These are phyloP conservation scores for Streptanthus diversifolius DNA, from an alignment of 345 rosid species.

Conservation along the genomic window DNA sequence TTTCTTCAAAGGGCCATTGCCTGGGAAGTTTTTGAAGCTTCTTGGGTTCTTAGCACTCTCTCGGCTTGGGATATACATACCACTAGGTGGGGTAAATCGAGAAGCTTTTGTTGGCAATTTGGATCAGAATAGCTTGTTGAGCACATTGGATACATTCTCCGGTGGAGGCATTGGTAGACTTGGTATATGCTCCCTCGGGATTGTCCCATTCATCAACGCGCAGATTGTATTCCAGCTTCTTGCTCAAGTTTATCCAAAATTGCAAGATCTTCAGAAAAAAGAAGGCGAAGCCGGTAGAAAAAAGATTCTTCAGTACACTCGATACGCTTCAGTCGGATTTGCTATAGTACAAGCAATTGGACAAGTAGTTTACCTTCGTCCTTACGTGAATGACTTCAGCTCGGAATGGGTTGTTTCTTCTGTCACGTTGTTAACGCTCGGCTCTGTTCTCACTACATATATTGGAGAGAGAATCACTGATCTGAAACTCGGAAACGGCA, in stretches of 20 bases:
- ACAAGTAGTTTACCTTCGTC: conserved; percentile 86
- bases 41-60: conserved; percentile 81
- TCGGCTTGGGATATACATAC: conserved; percentile 87
- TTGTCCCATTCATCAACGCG: conserved; percentile 94
- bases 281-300: conserved; percentile 99
- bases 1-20: conserved; percentile 90
- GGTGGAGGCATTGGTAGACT: conserved; percentile 98
- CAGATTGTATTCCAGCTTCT: conserved; percentile 98
- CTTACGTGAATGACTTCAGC: conserved; percentile 85
- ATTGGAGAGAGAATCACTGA: conserved; percentile 89
- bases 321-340: conserved; percentile 92
- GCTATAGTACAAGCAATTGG: conserved; percentile 93
- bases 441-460: conserved; percentile 81
- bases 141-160: conserved; percentile 93
- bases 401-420: conserved; percentile 84
- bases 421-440: conserved; percentile 73
- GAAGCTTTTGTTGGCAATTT: conserved; percentile 92
- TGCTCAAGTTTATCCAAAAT: conserved; percentile 90
- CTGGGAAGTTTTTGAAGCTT: conserved; percentile 89
- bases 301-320: conserved; percentile 87
- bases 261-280: conserved; percentile 98
- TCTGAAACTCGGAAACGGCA: conserved; percentile 95
- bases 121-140: conserved; percentile 83
- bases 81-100: conserved; percentile 93
- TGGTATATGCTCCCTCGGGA: conserved; percentile 94